phyloP scores from a whole-genome alignment of 2,329 filamentous ascomycete species.

The Colletotrichum lindemuthianum region DNA sequence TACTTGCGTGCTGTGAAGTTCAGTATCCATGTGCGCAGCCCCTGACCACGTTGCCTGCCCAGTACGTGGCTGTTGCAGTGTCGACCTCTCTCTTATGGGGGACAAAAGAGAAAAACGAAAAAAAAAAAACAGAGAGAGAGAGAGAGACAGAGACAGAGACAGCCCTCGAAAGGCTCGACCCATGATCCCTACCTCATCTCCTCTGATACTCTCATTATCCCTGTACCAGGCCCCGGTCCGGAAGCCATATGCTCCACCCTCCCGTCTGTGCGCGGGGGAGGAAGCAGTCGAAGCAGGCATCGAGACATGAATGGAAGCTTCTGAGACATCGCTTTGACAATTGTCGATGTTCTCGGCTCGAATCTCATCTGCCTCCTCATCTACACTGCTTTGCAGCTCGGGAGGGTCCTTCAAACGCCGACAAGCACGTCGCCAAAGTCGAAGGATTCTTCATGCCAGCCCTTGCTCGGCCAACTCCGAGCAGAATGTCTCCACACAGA shows the following conservation, averaged over 20 bases:
- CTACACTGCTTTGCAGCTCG: background rate
- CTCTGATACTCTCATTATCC: background rate
- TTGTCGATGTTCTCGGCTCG: constrained; percentile 5
- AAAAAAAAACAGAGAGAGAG: no score
- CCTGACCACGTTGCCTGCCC: no score
- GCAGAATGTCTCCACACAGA: constrained; percentile 11
- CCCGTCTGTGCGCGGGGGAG: constrained; percentile 28
- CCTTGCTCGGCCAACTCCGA: constrained; percentile 27
- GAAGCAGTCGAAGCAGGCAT: constrained; percentile 25
- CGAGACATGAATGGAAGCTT: constrained; percentile 33
- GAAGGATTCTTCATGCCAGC: constrained; percentile 8
- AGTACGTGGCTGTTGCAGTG: background rate
- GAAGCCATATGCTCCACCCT: constrained; percentile 25
- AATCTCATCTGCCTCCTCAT: background rate
- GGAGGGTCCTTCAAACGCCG: background rate
- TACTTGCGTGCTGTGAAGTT: background rate
- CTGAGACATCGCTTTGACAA: constrained; percentile 32
- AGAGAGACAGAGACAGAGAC: background rate
- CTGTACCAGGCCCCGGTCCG: constrained; percentile 28
- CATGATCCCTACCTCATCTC: constrained; percentile 1
- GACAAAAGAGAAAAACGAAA: no score
- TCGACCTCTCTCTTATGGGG: background rate
- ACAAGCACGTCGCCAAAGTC: constrained; percentile 4
- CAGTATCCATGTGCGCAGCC: background rate
- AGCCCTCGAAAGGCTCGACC: background rate